Conservation (phyloP, 2,329 filamentous ascomycete genomes). For the Huntiella moniliformis region DNA sequence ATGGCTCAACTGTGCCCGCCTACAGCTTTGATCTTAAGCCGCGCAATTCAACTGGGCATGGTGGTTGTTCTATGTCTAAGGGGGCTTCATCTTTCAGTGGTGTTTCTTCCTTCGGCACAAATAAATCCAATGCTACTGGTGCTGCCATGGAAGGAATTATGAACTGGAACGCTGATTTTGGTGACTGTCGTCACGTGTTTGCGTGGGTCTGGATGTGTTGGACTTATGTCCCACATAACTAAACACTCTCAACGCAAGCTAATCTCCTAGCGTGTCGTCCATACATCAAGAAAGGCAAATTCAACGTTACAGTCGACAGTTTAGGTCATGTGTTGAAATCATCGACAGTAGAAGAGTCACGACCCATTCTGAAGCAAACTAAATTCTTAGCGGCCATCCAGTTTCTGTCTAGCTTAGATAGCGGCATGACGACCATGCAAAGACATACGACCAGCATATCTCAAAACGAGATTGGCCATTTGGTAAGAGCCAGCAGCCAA, state of each 20-base stretch:
- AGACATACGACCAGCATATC: background rate
- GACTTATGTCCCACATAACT: background rate
- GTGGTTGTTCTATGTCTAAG: background rate
- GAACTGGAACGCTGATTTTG: too few species aligned
- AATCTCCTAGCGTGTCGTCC: conserved; percentile 14
- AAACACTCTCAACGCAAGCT: background rate
- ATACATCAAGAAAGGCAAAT: conserved; percentile 17
- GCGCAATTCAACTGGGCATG: too few species aligned
- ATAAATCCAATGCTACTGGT: too few species aligned
- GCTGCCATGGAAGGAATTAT: background rate
- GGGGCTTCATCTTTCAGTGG: background rate
- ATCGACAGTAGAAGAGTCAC: background rate
- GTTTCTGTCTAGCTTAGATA: background rate
- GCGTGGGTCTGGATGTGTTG: background rate
- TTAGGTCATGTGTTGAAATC: conserved; percentile 16
- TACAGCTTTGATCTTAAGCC: background rate
- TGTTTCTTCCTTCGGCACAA: background rate
- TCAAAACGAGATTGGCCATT: conserved; percentile 1
- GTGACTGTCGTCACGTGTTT: background rate
- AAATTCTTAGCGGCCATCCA: background rate
- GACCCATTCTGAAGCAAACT: background rate
- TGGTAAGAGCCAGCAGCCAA: background rate
- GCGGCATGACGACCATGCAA: background rate
- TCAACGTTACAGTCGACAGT: conserved; percentile 18
- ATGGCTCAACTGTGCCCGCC: background rate